Evolutionary conservation across 768 basidiomycete species (phyloP).

Genomic region (Grammothele lineata): DNA sequence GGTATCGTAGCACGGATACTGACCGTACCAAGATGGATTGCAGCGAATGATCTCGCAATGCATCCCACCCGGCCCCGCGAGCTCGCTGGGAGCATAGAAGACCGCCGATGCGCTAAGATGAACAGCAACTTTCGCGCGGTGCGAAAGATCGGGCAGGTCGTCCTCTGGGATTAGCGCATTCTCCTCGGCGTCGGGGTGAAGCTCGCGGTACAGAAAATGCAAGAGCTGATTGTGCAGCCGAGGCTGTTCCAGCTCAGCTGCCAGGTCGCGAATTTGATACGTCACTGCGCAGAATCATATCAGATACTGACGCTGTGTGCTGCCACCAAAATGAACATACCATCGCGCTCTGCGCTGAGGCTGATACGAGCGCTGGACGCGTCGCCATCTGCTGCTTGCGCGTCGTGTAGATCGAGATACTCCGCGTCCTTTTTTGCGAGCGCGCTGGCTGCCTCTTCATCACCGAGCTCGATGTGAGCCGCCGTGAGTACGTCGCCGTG

Average conservation of each 20-base stretch:
- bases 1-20: conserved; percentile 16
- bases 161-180: background rate
- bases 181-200: background rate
- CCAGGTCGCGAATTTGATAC: too few species aligned
- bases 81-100: conserved; percentile 29
- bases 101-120: background rate
- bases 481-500: background rate
- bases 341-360: background rate
- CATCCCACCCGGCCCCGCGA: conserved; percentile 25
- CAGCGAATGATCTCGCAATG: conserved; percentile 21
- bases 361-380: background rate
- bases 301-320: too few species aligned
- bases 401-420: background rate
- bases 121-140: background rate
- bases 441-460: too few species aligned
- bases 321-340: too few species aligned
- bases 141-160: background rate
- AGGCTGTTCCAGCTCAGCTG: too few species aligned
- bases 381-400: background rate
- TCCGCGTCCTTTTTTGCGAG: too few species aligned
- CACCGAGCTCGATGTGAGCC: too few species aligned
- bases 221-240: background rate
- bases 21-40: conserved; percentile 19
- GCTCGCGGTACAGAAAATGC: background rate
- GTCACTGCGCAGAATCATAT: too few species aligned